Conservation (phyloP, 2,329 filamentous ascomycete genomes). For the Diaporthe citrichinensis region DNA sequence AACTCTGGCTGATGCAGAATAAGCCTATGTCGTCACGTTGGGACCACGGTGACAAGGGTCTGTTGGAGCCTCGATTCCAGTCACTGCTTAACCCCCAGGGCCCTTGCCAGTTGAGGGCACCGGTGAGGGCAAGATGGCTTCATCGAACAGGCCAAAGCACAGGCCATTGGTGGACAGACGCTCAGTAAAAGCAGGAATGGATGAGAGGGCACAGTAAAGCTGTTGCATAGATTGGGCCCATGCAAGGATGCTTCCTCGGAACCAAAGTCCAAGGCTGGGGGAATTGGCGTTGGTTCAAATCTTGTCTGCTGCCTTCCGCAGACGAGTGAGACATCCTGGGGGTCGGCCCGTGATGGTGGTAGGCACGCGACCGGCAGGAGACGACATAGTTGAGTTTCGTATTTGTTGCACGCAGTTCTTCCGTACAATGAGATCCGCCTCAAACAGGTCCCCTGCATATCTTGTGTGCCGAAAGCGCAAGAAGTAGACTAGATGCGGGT, state of each 20-base stretch:
- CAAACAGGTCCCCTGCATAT: slow-evolving; percentile 9
- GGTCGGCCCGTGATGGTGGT: not conserved
- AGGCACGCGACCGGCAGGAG: not conserved
- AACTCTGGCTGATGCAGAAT: slow-evolving; percentile 1
- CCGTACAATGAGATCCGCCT: not conserved
- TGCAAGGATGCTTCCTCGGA: not conserved
- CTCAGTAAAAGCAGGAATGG: not conserved
- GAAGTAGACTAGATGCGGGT: not conserved
- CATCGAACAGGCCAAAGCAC: not conserved
- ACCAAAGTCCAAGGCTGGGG: not conserved
- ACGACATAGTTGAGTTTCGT: not conserved
- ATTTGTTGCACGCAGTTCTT: slow-evolving; percentile 25
- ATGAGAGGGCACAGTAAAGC: not conserved
- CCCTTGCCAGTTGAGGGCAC: not conserved
- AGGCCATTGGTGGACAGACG: not conserved
- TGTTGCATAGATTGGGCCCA: not conserved
- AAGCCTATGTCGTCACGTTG: slow-evolving; percentile 6
- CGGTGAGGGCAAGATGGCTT: not conserved
- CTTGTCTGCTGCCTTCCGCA: not conserved
- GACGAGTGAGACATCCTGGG: slow-evolving; percentile 4
- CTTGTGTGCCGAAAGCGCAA: not conserved
- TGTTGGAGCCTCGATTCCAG: not conserved
- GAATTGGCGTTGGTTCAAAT: not conserved
- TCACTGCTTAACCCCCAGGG: not conserved
- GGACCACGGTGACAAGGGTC: not conserved